phyloP scores from a whole-genome alignment of 1,284 basidiomycete species.

The Laetiporus sulphureus region DNA sequence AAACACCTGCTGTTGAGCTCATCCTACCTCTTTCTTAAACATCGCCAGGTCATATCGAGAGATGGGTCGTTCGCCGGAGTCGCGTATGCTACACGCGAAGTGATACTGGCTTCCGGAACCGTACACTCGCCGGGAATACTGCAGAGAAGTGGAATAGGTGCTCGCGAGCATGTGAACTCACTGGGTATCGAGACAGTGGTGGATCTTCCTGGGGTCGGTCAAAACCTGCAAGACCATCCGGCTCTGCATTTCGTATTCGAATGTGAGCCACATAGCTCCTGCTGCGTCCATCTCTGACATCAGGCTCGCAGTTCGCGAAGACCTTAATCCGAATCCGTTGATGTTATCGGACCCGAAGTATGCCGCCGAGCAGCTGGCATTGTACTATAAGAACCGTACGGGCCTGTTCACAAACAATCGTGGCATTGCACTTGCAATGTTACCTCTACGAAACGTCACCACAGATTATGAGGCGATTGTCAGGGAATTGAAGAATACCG shows the following conservation, averaged over 20 bases:
- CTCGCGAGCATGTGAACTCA: background rate
- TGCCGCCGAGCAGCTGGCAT: background rate
- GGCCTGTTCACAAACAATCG: constrained; percentile 1
- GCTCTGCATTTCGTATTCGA: constrained; percentile 1
- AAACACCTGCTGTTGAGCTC: background rate
- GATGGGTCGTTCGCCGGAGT: background rate
- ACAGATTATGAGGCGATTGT: background rate
- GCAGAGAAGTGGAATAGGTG: constrained; percentile 31
- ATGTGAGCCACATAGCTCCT: no score
- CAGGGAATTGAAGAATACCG: background rate
- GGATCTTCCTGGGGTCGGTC: constrained; percentile 27
- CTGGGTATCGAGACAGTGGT: constrained; percentile 11
- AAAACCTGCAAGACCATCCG: constrained; percentile 33
- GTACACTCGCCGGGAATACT: constrained; percentile 29
- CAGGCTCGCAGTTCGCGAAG: background rate
- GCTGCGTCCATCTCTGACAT: no score
- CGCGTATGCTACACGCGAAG: constrained; percentile 12
- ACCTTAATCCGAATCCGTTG: background rate
- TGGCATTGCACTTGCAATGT: background rate
- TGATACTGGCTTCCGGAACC: constrained; percentile 25
- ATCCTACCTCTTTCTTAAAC: no score
- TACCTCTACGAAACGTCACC: background rate
- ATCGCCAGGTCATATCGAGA: background rate
- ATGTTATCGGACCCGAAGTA: background rate
- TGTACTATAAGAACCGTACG: constrained; percentile 1